A percentile compares a stretch with the other conserved stretches of the same genome.
These are phyloP conservation scores for Kodamaea ohmeri DNA, from an alignment of 1,139 yeast species.

Conservation along the genomic window DNA sequence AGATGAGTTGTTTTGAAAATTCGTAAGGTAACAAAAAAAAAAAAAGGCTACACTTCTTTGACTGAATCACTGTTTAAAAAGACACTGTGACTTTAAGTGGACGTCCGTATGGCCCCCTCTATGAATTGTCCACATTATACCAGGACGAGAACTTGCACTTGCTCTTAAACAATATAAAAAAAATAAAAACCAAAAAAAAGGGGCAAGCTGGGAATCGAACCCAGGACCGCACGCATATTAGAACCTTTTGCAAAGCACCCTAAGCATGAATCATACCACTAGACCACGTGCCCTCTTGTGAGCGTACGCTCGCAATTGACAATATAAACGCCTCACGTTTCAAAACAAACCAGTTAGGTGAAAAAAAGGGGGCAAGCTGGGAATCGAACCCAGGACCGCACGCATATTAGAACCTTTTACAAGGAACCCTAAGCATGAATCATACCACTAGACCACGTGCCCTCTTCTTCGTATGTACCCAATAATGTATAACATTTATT, in stretches of 20 bases:
- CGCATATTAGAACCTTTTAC: constrained; percentile 19
- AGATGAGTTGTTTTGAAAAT: constrained; percentile 8
- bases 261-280: constrained; percentile 37
- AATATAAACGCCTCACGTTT: too few species aligned
- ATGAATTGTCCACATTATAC: too few species aligned
- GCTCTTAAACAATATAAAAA: too few species aligned
- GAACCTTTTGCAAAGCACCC: constrained; percentile 15
- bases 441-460: constrained; percentile 38
- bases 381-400: constrained; percentile 42
- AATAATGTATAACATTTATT: too few species aligned
- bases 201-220: constrained; percentile 41
- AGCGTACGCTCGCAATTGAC: too few species aligned
- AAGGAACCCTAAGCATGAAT: constrained; percentile 30
- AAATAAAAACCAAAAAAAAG: too few species aligned
- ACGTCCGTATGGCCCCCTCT: too few species aligned
- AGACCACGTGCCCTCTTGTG: constrained; percentile 34
- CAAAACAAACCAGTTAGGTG: too few species aligned
- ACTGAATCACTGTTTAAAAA: too few species aligned
- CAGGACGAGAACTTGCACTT: too few species aligned
- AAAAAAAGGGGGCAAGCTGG: constrained; percentile 33
- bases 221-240: constrained; percentile 36
- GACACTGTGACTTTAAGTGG: too few species aligned
- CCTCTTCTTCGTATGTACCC: constrained; percentile 14
- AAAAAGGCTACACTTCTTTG: not conserved
- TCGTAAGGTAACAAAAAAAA: not conserved